Base-by-base conservation (phyloP, 2,329 filamentous ascomycete genomes). In the Sporothrix brunneoviolacea region DNA sequence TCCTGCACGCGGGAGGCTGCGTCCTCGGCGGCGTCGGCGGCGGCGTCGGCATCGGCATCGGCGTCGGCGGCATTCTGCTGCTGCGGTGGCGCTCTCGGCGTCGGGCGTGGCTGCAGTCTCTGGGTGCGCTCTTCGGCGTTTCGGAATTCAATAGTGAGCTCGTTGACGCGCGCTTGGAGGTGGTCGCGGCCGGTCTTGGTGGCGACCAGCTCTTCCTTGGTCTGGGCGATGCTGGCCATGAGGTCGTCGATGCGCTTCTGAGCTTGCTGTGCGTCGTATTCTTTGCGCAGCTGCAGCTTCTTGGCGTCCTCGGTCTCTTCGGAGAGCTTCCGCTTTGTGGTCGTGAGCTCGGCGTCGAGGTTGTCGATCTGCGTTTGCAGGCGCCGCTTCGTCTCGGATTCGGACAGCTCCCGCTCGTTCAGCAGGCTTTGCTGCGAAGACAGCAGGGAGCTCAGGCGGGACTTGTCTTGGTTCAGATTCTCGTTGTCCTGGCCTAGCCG, bases 171-270 rank as follows among this genome's bases (percentile, higher is more conserved):
- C 30, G 84, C 80, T 65, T 97, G 91, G 2, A 98, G 75, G 64
- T 96, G 88, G 64, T 97, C 91, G 42, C 86, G 83, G 41, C 82
- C 87, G 1, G 91, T 95, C 73, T 95, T 95, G 21, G 84, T 82
- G 22, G 84, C 83, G 40, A 93, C 82, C 46, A 95, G 79, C 59
- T 96, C 90, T 65, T 97, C 91, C 39, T 91, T 88, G 45, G 84
- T 82, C 54, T 89, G 82, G 58, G 88, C 78, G 36, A 96, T 73
- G 60, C 82, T 91, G 28, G 83, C 75, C 55, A 91, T 85, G 40
- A 98, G 79, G 61, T 97, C 91, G 58, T 98, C 91, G 54, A 97
- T 93, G 46, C 91, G 83, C 67, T 90, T 93, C 65, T 95, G 89
- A 45, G 80, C 83, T 64, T 97, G 89, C 57, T 89, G 85, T 37